phyloP scores from a whole-genome alignment of 208 protist genomes.

The Acanthamoeba quina region DNA sequence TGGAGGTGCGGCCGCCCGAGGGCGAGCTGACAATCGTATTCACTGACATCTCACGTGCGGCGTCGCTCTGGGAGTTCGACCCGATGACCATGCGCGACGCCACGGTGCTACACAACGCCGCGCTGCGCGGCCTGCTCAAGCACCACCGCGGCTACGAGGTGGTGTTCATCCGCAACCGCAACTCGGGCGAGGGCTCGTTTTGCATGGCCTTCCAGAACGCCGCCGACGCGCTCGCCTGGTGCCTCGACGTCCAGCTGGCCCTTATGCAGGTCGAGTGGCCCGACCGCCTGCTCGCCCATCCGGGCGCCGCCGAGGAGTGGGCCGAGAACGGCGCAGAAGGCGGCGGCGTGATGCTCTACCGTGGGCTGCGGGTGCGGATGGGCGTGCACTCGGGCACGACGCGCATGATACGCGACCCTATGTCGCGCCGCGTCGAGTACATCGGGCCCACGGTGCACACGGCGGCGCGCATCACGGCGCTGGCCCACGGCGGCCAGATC shows the following conservation, averaged over 20 bases:
- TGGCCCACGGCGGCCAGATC: background rate
- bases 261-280: constrained; percentile 44
- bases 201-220: background rate
- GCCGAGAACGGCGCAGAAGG: background rate
- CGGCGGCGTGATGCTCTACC: background rate
- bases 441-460: background rate
- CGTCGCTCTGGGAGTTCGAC: constrained; percentile 43
- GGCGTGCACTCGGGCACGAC: background rate
- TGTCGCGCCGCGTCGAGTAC: background rate
- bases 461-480: background rate
- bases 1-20: no score
- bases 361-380: background rate
- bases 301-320: background rate
- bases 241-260: background rate
- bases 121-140: background rate
- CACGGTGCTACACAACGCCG: constrained; percentile 53
- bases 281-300: background rate
- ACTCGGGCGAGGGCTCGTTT: background rate
- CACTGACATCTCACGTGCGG: background rate
- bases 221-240: background rate
- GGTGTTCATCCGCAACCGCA: background rate
- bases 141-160: constrained; percentile 57
- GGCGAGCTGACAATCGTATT: constrained; percentile 48
- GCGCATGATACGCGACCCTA: background rate
- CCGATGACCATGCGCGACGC: constrained; percentile 13